Base-by-base conservation (phyloP, 2,329 filamentous ascomycete species). In the Penicillium psychrosexuale region DNA sequence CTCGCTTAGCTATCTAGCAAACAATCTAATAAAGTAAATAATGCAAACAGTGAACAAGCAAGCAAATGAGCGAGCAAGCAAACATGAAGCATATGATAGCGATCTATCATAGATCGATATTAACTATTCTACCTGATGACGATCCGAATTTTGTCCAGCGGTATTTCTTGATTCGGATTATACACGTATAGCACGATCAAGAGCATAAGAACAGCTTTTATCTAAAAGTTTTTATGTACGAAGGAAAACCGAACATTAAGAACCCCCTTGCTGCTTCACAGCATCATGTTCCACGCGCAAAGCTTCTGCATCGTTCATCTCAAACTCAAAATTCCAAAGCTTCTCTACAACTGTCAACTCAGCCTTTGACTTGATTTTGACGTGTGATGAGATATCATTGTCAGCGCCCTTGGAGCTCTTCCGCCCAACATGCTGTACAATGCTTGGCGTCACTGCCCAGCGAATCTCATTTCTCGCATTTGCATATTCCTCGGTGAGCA, bases 351-450 rank as follows among this genome's bases (percentile, higher is more conserved):
- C 33, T 34, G 33, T 8, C 33, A 34, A 34, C 15, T 34, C 33
- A 8, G 33, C 13, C 33, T 34, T 34, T n/a, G 33, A 34, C 33
- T 34, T 34, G 33, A 34, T n/a, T 7, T 34, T 34, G 13, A 15
- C 33, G 7, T 15, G 33, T 34, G 33, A 34, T 8, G 15, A n/a
- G n/a, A 34, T n/a, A 34, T n/a, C 33, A 8, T 7, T 7, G 6
- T 8, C 7, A 8, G 6, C 40, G 15, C 31, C 63, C 57, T 76
- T 76, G 6, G 68, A 72, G 47, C 72, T 78, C 59, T 67, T 72
- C 33, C 69, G 57, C 4, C 77, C 76, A 17, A 78, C 63, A 61
- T 80, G 77, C 62, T 79, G 77, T 28, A 80, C 57, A 3, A 79
- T 61, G 43, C 69, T 73, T 1, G 77, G 77, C 6, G 69, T 74